Base-by-base conservation (phyloP, 2,329 filamentous ascomycete species). In the Hirsutella rhossiliensis region DNA sequence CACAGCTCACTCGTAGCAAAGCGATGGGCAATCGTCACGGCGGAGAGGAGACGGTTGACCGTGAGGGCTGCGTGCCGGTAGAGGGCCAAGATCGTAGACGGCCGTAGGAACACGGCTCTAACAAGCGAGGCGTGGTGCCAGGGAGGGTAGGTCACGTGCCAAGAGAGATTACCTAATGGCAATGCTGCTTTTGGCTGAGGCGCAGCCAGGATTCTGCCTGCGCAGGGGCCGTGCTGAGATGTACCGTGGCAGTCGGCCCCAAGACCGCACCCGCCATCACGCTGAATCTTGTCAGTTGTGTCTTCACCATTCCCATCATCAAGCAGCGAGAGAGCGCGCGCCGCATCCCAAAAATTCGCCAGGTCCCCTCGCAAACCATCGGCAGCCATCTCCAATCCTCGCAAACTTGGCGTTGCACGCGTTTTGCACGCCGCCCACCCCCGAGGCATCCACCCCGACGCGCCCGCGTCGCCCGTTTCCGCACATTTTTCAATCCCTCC, bases 331-430 rank as follows among this genome's bases (percentile, higher is more conserved):
- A 48, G 45, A 52, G 50, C 46, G 47, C 61, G 69, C 73, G 72
- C 23, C 73, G 73, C 73, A 77, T 76, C 72, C 56, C 71, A 75
- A 74, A 74, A 71, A 74, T 75, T 18, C 73, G 68, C 71, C 71
- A 70, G 67, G 72, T 69, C 71, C 64, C 69, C 68, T 70, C 67
- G 67, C 68, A 69, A 71, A 70, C 63, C 72, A 77, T 77, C 73
- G 64, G 71, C 64, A 65, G 61, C 67, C 72, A 76, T 76, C 72
- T 64, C 62, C 62, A 70, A 65, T 68, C 62, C 61, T 65, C 65
- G 65, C 67, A 63, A 68, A 66, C 65, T 66, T 66, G 64, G 63
- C 65, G 67, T 69, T 66, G 65, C 67, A 73, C 72, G 71, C 73
- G 67, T 68, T 40, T 72, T 68, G 62, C 61, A 68, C 64, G 63